These are phyloP conservation scores for Batkoa obscura DNA, from an alignment of 371 early-diverging fungal species.

Conservation along the genomic window DNA sequence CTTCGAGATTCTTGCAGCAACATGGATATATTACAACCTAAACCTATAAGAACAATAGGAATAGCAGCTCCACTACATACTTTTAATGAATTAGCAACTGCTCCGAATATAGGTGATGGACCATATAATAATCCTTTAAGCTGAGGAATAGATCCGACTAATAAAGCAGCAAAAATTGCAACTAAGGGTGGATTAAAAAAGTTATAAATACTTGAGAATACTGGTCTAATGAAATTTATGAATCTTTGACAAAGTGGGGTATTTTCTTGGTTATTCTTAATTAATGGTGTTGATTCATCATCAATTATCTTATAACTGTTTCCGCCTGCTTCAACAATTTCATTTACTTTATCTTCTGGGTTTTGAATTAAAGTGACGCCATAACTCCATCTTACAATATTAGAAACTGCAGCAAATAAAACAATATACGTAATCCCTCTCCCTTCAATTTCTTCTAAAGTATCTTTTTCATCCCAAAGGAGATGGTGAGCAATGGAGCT, in stretches of 20 bases:
- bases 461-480: constrained; percentile 35
- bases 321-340: too few relatives aligned
- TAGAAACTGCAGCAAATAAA: constrained; percentile 51
- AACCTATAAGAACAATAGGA: constrained; percentile 40
- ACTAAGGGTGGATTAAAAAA: constrained; percentile 34
- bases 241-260: neutral
- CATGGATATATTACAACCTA: constrained; percentile 36
- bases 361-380: constrained; percentile 34
- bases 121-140: constrained; percentile 25
- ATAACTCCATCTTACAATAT: constrained; percentile 54
- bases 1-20: neutral
- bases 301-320: neutral
- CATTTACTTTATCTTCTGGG: neutral
- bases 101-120: constrained; percentile 23
- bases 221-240: neutral
- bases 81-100: constrained; percentile 37
- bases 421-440: constrained; percentile 56
- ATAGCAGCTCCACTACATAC: constrained; percentile 42
- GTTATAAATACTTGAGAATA: neutral
- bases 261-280: neutral
- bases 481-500: constrained; percentile 37
- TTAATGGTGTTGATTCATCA: neutral
- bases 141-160: constrained; percentile 27
- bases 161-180: constrained; percentile 23
- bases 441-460: constrained; percentile 34